A percentile compares a stretch with the other conserved stretches of the same genome.
Evolutionary conservation across 2,329 filamentous ascomycete genomes (phyloP).

Genomic region (Sarocladium oryzae): DNA sequence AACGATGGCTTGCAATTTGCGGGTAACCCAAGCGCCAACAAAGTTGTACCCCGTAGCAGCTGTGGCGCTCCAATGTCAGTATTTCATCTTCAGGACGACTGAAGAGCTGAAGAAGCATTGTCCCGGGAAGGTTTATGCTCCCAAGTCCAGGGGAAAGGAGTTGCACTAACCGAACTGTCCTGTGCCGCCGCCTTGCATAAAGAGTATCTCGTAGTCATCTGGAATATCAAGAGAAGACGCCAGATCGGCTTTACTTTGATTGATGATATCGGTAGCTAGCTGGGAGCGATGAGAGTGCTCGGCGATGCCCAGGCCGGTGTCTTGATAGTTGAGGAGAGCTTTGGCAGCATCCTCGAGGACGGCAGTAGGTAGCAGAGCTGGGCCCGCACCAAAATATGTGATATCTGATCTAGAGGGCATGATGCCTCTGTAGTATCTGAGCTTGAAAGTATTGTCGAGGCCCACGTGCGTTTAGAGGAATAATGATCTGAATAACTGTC

Average conservation of each 20-base stretch:
- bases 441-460: too few relatives aligned
- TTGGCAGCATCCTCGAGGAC: slow-evolving; percentile 72
- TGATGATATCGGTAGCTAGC: slow-evolving; percentile 71
- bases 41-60: slow-evolving; percentile 79
- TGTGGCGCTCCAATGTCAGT: too few relatives aligned
- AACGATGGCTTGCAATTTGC: slow-evolving; percentile 54
- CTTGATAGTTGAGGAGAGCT: slow-evolving; percentile 75
- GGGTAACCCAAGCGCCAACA: slow-evolving; percentile 73
- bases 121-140: too few relatives aligned
- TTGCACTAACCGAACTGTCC: slow-evolving; percentile 89
- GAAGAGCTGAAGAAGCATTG: too few relatives aligned
- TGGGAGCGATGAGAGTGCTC: slow-evolving; percentile 87
- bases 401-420: slow-evolving; percentile 73
- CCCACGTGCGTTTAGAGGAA: too few relatives aligned
- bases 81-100: too few relatives aligned
- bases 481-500: too few relatives aligned
- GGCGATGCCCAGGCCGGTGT: slow-evolving; percentile 75
- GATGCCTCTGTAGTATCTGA: too few relatives aligned
- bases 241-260: slow-evolving; percentile 69
- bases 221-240: slow-evolving; percentile 72
- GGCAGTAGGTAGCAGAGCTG: slow-evolving; percentile 74
- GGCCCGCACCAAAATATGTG: slow-evolving; percentile 85
- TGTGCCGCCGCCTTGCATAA: slow-evolving; percentile 81
- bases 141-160: too few relatives aligned
- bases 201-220: slow-evolving; percentile 78